Percentiles rank a stretch among this genome's conserved stretches.
phyloP scores from a whole-genome alignment of 805 yeast genomes.

The Clavispora carvajalis region DNA sequence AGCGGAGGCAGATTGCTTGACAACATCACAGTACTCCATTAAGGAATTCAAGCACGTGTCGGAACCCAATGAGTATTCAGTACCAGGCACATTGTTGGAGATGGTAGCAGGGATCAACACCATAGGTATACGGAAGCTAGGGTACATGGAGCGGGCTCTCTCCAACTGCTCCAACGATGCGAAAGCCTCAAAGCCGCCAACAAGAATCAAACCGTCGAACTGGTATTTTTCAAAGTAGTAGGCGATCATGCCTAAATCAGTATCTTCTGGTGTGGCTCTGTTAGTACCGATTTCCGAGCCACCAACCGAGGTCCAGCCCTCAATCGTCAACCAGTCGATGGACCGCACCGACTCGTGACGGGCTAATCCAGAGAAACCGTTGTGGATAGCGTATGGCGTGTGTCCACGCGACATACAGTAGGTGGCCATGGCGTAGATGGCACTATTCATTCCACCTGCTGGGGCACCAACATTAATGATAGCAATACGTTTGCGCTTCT shows the following conservation, averaged over 20 bases:
- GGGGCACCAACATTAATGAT: slow-evolving; percentile 95
- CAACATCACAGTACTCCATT: slow-evolving; percentile 71
- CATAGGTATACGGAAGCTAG: slow-evolving; percentile 74
- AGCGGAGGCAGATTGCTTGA: slow-evolving; percentile 74
- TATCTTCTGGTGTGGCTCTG: slow-evolving; percentile 73
- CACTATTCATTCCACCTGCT: slow-evolving; percentile 93
- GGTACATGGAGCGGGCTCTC: slow-evolving; percentile 54
- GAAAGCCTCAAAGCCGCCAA: slow-evolving; percentile 82
- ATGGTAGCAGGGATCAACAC: slow-evolving; percentile 75
- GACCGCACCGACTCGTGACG: slow-evolving; percentile 80
- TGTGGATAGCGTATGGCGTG: slow-evolving; percentile 81
- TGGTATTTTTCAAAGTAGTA: slow-evolving; percentile 63
- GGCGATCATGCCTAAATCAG: slow-evolving; percentile 61
- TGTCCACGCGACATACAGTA: slow-evolving; percentile 91
- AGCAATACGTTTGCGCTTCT: slow-evolving; percentile 67
- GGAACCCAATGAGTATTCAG: slow-evolving; percentile 71
- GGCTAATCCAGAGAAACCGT: slow-evolving; percentile 88
- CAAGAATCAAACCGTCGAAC: slow-evolving; percentile 65
- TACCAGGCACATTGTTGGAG: slow-evolving; percentile 77
- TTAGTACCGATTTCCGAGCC: slow-evolving; percentile 98
- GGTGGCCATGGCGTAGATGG: slow-evolving; percentile 82
- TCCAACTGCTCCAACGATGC: slow-evolving; percentile 65
- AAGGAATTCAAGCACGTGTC: slow-evolving; percentile 72
- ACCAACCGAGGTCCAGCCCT: slow-evolving; percentile 83
- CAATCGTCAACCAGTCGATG: slow-evolving; percentile 79